A percentile compares a stretch with the other conserved stretches of the same genome.
These are phyloP conservation scores for Helminthosporium solani DNA, from an alignment of 2,329 filamentous ascomycete genomes.

Conservation along the genomic window DNA sequence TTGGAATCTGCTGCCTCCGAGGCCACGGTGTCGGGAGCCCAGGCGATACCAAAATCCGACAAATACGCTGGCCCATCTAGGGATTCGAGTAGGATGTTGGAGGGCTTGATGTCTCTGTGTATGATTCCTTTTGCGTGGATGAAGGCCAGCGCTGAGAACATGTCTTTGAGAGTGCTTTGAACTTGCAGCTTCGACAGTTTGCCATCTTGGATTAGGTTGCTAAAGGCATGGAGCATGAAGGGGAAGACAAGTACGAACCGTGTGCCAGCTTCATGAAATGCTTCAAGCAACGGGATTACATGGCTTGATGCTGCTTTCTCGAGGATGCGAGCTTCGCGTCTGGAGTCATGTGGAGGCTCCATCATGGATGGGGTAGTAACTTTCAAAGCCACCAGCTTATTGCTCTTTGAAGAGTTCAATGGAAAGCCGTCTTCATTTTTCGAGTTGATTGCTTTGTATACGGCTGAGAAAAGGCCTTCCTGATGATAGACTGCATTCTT, in stretches of 20 bases:
- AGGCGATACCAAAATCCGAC: slow-evolving; percentile 90
- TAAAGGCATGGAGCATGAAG: slow-evolving; percentile 73
- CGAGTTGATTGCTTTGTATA: slow-evolving; percentile 67
- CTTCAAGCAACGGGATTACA: slow-evolving; percentile 69
- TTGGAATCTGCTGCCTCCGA: slow-evolving; percentile 69
- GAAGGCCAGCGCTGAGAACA: slow-evolving; percentile 69
- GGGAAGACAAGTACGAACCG: slow-evolving; percentile 81
- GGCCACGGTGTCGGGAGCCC: slow-evolving; percentile 61
- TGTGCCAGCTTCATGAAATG: slow-evolving; percentile 68
- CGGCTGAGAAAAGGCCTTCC: slow-evolving; percentile 75
- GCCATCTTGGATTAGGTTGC: slow-evolving; percentile 60
- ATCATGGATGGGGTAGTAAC: slow-evolving; percentile 74
- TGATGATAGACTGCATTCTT: slow-evolving; percentile 57
- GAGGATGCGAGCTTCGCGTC: slow-evolving; percentile 77
- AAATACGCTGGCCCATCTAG: slow-evolving; percentile 72
- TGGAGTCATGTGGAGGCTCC: slow-evolving; percentile 78
- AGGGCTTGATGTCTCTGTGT: slow-evolving; percentile 92
- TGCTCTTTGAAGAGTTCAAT: slow-evolving; percentile 17
- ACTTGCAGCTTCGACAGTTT: slow-evolving; percentile 44
- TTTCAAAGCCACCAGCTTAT: slow-evolving; percentile 69
- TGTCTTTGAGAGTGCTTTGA: slow-evolving; percentile 59
- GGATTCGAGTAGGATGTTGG: slow-evolving; percentile 74
- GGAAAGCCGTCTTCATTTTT: slow-evolving; percentile 35
- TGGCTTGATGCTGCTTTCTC: slow-evolving; percentile 56
- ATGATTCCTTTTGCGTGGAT: slow-evolving; percentile 77